Evolutionary conservation across 1,284 basidiomycete genomes (phyloP).

Genomic region (Papiliotrema laurentii): DNA sequence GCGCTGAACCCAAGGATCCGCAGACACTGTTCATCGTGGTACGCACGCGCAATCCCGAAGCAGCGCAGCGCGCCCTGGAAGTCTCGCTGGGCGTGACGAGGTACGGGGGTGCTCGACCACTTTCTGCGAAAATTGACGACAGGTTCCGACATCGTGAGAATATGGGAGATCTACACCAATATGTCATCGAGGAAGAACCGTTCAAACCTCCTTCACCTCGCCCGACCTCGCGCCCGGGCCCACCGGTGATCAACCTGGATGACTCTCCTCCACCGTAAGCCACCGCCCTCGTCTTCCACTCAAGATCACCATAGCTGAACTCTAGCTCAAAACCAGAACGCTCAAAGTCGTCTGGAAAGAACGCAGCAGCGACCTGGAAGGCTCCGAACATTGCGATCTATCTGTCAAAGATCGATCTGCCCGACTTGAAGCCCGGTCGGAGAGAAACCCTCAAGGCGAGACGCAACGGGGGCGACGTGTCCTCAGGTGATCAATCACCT

Average conservation of each 20-base stretch:
- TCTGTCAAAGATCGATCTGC: slow-evolving; percentile 43
- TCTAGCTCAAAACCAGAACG: no score
- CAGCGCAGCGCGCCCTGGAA: slow-evolving; percentile 36
- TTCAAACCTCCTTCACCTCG: slow-evolving; percentile 4
- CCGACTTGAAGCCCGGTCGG: slow-evolving; percentile 37
- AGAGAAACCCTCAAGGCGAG: slow-evolving; percentile 2
- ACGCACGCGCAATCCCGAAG: slow-evolving; percentile 28
- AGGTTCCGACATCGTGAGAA: slow-evolving; percentile 42
- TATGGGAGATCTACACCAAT: slow-evolving; percentile 40
- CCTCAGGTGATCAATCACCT: not conserved
- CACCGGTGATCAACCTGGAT: slow-evolving; percentile 40
- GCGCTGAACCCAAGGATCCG: slow-evolving; percentile 23
- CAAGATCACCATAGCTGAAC: no score
- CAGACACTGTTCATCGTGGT: slow-evolving; percentile 41
- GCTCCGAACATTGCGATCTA: slow-evolving; percentile 42
- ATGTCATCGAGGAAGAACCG: slow-evolving; percentile 41
- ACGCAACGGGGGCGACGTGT: no score
- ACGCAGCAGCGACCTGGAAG: slow-evolving; percentile 13
- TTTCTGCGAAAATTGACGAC: not conserved
- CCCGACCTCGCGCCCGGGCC: slow-evolving; percentile 6
- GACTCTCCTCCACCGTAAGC: slow-evolving; percentile 17
- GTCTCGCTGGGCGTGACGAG: slow-evolving; percentile 42
- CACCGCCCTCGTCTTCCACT: not conserved
- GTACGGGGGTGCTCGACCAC: slow-evolving; percentile 9
- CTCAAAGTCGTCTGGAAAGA: not conserved